Conservation (phyloP, 2,329 filamentous ascomycete genomes). For the Diaporthe sp. region DNA sequence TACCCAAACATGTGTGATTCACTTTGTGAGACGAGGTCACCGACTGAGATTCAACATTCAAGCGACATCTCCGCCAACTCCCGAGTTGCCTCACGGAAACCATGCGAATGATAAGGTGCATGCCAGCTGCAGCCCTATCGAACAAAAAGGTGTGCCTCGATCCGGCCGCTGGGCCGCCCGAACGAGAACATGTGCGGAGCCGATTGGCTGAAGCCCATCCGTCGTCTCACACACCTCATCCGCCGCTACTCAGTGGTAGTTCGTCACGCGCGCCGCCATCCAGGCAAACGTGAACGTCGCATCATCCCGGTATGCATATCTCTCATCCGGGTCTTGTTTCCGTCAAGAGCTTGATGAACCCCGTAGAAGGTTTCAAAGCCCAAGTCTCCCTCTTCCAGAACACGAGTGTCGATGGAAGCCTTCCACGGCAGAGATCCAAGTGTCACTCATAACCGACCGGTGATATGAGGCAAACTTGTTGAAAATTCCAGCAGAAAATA, state of each 20-base stretch:
- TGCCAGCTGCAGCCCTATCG: neutral
- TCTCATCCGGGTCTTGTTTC: neutral
- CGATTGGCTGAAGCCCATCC: constrained; percentile 27
- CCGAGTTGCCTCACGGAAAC: neutral
- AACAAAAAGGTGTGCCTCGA: neutral
- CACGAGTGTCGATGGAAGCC: neutral
- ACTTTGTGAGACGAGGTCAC: neutral
- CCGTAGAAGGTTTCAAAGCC: neutral
- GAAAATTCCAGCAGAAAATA: neutral
- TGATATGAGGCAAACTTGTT: neutral
- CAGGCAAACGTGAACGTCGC: neutral
- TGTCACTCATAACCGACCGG: constrained; percentile 3
- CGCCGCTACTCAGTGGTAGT: neutral
- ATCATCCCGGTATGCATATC: neutral
- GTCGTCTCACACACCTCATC: neutral
- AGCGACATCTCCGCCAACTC: too few species aligned
- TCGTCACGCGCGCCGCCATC: constrained; percentile 22
- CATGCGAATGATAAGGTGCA: neutral
- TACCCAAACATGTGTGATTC: neutral
- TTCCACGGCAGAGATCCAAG: neutral
- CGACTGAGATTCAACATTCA: neutral
- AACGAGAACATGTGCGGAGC: constrained; percentile 34
- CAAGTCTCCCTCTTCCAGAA: neutral
- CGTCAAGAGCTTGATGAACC: neutral
- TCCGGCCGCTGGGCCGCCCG: constrained; percentile 21